Evolutionary conservation across 306 rosid genomes (phyloP), one percentile per base, ranked within the genome.

Genomic region (Ormosia semicastrata): DNA sequence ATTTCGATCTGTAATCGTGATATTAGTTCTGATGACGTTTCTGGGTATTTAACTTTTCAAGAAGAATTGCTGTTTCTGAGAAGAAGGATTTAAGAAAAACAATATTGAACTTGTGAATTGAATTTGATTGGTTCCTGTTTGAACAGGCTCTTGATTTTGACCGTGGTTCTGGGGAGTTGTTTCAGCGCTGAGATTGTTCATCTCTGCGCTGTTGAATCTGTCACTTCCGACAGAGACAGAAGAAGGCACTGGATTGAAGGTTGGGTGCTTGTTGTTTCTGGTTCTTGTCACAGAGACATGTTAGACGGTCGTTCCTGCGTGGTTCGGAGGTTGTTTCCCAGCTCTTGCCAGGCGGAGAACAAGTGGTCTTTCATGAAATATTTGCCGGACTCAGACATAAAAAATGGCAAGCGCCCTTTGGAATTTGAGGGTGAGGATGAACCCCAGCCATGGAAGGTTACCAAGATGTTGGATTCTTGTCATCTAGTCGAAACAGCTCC

Each of bases 271-370:
- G 78, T 36, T 36, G 34, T 29, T 68, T 67, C 82, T 71, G 43
- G 60, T 78, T 78, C 71, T 62, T 66, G 82, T 73, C 11, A 44
- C 69, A 77, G 81, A 88, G 98, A 89, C 82, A 94, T 94, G 98
- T 90, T 90, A 86, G 98, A 94, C 64, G 92, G 85, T 71, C 94
- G 91, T 54, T 87, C 90, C 82, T 90, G 87, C 39, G 67, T 90
- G 79, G 71, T 88, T 52, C 88, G 88, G 41, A 81, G 97, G 86
- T 89, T 91, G 90, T 90, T 87, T 85, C 34, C 94, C 75, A 87
- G 91, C 81, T 79, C 89, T 59, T 91, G 90, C 88, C 90, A 85
- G 82, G 77, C 91, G 0, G 91, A 88, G 37, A 64, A 56, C 85
- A 76, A 88, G 87, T 90, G 95, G 94, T n/a, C 89, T 78, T 89